Base-by-base conservation (phyloP, 2,329 filamentous ascomycete species). In the Cladosporium cucumerinum region DNA sequence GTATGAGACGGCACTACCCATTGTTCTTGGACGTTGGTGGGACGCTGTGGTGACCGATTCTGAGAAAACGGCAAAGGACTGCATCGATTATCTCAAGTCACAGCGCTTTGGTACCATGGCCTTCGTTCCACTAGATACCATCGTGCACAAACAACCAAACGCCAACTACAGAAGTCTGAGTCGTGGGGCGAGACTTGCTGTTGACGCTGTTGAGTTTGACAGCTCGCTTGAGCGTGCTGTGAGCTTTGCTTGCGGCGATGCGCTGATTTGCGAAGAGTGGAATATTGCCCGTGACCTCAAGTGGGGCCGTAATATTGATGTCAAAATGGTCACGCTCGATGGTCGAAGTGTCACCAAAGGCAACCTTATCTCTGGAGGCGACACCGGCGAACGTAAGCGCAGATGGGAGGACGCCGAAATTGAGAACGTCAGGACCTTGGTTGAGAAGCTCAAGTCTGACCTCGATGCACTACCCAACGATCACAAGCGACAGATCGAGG, bases 291-390 rank as follows among this genome's bases (percentile, higher is more conserved):
- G 96, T 76, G 86, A 94, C 65, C 88, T 99, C 54, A 93, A 92
- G 74, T 98, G 96, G 75, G 87, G 91, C 65, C 89, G 87, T 68
- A 89, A 86, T 34, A 89, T 97, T 34, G 90, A 93, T 66, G 93
- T 96, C 61, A 98, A 98, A 77, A 93, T 94, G 5, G 94, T 99
- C 14, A 96, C 93, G 0, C 79, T 98, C 14, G 93, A 98, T 74
- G 95, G 95, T n/a, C 94, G 90, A 63, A 90, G 99, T 66, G 97
- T 99, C 69, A 93, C 97, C 81, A 98, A 98, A 76, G 93, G 91
- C 54, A 95, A 95, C 73, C 84, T 96, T 61, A 98, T 99, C 90
- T 98, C 95, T 57, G 95, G 95, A 82, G 95, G 95, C 69, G 90
- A 93, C 67, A 89, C 92, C 32, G 87, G 90, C 54, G 85, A 88